These are phyloP conservation scores for Pythium diclinum DNA, from an alignment of 352 stramenopile genomes.

Conservation along the genomic window DNA sequence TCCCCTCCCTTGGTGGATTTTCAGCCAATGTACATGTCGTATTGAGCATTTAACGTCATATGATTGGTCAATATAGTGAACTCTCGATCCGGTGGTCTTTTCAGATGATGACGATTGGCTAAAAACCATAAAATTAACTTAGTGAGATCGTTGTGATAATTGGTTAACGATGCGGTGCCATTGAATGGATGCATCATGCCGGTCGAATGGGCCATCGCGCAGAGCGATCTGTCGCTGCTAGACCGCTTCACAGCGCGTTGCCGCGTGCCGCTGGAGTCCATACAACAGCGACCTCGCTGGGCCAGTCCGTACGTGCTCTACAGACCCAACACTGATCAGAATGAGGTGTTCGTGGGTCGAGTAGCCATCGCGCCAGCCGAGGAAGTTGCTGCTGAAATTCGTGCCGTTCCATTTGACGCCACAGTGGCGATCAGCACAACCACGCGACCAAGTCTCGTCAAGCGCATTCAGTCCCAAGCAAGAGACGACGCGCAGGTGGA, in stretches of 20 bases:
- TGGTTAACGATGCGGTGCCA: neutral
- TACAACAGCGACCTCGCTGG: slow-evolving; percentile 35
- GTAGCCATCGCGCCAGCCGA: slow-evolving; percentile 26
- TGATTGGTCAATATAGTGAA: slow-evolving; percentile 22
- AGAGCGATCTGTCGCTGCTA: slow-evolving; percentile 21
- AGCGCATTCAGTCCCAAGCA: neutral
- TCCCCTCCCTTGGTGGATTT: slow-evolving; percentile 20
- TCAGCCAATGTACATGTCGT: slow-evolving; percentile 13
- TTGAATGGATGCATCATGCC: slow-evolving; percentile 18
- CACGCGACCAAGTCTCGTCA: neutral
- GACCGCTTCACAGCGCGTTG: slow-evolving; percentile 63
- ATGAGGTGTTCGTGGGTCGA: slow-evolving; percentile 37
- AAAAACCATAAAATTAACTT: slow-evolving; percentile 5
- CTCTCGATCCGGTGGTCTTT: slow-evolving; percentile 9
- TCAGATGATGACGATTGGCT: slow-evolving; percentile 14
- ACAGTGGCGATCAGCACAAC: slow-evolving; percentile 12
- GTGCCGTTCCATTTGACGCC: neutral
- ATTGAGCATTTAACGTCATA: neutral
- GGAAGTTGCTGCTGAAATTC: neutral
- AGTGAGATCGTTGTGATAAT: neutral
- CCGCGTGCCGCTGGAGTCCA: slow-evolving; percentile 33
- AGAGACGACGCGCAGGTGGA: slow-evolving; percentile 7
- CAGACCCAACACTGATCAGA: neutral
- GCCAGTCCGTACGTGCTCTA: slow-evolving; percentile 38
- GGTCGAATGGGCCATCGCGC: slow-evolving; percentile 23